phyloP scores from a whole-genome alignment of 208 protist species.

The Crithidia thermophila region DNA sequence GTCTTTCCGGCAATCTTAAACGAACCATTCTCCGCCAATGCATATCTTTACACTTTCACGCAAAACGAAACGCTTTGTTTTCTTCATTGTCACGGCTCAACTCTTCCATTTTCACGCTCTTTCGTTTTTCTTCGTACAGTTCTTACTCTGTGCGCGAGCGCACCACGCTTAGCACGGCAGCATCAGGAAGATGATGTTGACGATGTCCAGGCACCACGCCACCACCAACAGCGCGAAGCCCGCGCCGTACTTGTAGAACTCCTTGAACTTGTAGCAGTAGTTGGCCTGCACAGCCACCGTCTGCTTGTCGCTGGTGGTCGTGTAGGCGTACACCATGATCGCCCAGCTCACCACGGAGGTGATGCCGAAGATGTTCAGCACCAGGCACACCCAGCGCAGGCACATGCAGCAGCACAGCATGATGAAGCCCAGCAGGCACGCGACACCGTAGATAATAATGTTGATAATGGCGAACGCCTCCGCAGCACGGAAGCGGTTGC shows the following conservation, averaged over 20 bases:
- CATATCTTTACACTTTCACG: no score
- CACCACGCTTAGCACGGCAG: slow-evolving; percentile 21
- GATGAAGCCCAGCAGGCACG: slow-evolving; percentile 15
- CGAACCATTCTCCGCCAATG: no score
- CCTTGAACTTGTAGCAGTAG: slow-evolving; percentile 11
- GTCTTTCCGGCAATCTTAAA: no score
- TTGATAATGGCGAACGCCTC: slow-evolving; percentile 43
- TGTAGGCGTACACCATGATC: slow-evolving; percentile 33
- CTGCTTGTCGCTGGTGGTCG: neutral
- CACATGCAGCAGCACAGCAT: slow-evolving; percentile 39
- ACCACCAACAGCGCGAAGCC: slow-evolving; percentile 43
- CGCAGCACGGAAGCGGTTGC: slow-evolving; percentile 33
- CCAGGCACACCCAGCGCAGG: slow-evolving; percentile 30
- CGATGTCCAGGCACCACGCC: slow-evolving; percentile 31
- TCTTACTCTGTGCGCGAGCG: neutral
- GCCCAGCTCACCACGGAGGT: slow-evolving; percentile 29
- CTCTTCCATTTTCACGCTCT: no score
- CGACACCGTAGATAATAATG: slow-evolving; percentile 13
- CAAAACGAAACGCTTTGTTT: no score
- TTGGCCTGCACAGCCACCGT: neutral
- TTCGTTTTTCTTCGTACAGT: no score
- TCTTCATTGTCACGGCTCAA: no score
- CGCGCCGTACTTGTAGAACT: slow-evolving; percentile 25
- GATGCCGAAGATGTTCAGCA: slow-evolving; percentile 28
- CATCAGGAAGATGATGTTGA: slow-evolving; percentile 40